Evolutionary conservation across 2,329 filamentous ascomycete species (phyloP).

Genomic region (Sporothrix euskadiensis): DNA sequence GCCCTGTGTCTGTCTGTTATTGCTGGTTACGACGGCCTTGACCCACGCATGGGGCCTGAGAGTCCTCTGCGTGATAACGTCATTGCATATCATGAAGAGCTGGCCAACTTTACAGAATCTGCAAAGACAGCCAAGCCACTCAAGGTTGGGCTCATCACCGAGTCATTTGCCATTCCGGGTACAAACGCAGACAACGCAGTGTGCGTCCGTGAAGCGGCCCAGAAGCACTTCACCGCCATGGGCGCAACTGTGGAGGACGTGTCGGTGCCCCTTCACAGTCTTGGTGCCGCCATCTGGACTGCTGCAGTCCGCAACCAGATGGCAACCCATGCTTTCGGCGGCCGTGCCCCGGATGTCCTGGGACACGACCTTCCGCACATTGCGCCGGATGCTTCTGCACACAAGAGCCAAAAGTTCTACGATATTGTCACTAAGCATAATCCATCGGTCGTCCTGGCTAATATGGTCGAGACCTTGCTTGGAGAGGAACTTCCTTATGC

Average conservation of each 20-base stretch:
- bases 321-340: constrained; percentile 37
- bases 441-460: constrained; percentile 48
- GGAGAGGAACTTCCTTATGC: constrained; percentile 37
- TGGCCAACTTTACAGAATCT: constrained; percentile 35
- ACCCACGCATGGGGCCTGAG: constrained; percentile 45
- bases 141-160: constrained; percentile 49
- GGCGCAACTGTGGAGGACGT: constrained; percentile 50
- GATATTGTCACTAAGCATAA: constrained; percentile 47
- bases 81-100: constrained; percentile 38
- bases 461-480: constrained; percentile 43
- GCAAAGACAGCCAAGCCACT: constrained; percentile 36
- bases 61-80: constrained; percentile 41
- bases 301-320: constrained; percentile 40
- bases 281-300: constrained; percentile 52
- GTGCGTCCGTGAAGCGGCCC: constrained; percentile 42
- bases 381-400: constrained; percentile 37
- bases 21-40: constrained; percentile 52
- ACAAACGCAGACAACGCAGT: constrained; percentile 43
- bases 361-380: constrained; percentile 34
- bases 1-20: constrained; percentile 45
- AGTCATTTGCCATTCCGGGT: constrained; percentile 44
- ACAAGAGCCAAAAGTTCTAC: constrained; percentile 45
- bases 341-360: constrained; percentile 38
- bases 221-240: constrained; percentile 42
- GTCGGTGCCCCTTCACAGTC: constrained; percentile 49